Evolutionary conservation across 1,284 basidiomycete species (phyloP).

Genomic region (Inonotus obliquus): DNA sequence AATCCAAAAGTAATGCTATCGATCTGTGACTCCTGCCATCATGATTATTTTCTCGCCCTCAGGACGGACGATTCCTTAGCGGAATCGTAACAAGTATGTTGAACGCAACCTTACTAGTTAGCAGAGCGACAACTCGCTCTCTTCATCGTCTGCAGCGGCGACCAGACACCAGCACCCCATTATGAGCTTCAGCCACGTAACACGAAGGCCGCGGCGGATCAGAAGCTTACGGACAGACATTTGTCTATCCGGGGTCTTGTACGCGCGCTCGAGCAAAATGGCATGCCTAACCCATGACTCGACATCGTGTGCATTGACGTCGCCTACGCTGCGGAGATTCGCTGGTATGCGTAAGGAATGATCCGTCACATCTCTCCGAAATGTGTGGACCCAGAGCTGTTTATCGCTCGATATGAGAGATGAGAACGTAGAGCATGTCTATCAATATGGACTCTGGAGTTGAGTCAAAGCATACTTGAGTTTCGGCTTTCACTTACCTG

Average conservation of each 20-base stretch:
- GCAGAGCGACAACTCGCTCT: not conserved
- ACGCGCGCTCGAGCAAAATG: not conserved
- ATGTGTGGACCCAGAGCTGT: not conserved
- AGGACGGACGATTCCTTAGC: too few species aligned
- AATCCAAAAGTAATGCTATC: too few species aligned
- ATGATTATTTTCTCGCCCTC: too few species aligned
- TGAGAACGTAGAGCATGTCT: not conserved
- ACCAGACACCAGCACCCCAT: slow-evolving; percentile 3
- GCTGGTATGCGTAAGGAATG: not conserved
- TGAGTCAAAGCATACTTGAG: not conserved
- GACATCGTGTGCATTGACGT: not conserved
- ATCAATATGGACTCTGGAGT: not conserved
- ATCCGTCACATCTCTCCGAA: not conserved
- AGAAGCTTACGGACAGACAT: not conserved
- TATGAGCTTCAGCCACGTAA: slow-evolving; percentile 10
- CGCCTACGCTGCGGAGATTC: not conserved
- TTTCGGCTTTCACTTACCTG: not conserved
- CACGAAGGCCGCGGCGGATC: not conserved
- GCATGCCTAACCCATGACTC: slow-evolving; percentile 2
- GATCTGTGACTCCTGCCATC: too few species aligned
- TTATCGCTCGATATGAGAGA: not conserved
- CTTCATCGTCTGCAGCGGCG: slow-evolving; percentile 1
- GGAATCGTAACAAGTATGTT: too few species aligned
- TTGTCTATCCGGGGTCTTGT: not conserved
- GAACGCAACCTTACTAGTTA: too few species aligned